Conservation (phyloP, 352 stramenopile species). For the Phytophthora uliginosa region DNA sequence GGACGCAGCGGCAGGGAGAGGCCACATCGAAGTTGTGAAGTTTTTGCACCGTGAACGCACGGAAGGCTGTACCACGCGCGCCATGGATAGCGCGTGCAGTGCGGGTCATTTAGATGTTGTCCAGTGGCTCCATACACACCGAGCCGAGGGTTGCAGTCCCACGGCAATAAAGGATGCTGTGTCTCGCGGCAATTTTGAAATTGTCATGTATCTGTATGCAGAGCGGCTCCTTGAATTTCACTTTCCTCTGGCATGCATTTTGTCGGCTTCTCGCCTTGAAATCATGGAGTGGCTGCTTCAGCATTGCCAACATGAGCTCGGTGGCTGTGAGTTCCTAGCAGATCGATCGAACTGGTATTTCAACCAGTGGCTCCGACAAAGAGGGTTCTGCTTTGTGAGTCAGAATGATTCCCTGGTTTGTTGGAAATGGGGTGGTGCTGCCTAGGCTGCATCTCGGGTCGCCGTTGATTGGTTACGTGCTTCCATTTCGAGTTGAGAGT, state of each 20-base stretch:
- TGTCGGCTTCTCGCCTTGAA: slow-evolving; percentile 14
- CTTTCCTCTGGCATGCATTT: slow-evolving; percentile 10
- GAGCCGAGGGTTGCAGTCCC: slow-evolving; percentile 17
- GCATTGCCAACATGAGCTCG: slow-evolving; percentile 12
- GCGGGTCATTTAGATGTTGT: slow-evolving; percentile 18
- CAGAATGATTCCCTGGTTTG: slow-evolving; percentile 18
- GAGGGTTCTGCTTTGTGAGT: slow-evolving; percentile 19
- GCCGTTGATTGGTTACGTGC: no score
- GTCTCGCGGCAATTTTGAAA: slow-evolving; percentile 19
- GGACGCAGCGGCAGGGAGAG: slow-evolving; percentile 14
- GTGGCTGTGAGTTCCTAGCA: slow-evolving; percentile 16
- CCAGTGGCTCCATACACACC: slow-evolving; percentile 17
- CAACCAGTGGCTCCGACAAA: slow-evolving; percentile 19
- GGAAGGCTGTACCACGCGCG: slow-evolving; percentile 20
- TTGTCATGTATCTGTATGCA: slow-evolving; percentile 21
- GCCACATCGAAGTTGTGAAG: slow-evolving; percentile 16
- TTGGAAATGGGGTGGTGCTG: slow-evolving; percentile 9
- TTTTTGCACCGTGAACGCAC: slow-evolving; percentile 20
- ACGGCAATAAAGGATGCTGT: slow-evolving; percentile 18
- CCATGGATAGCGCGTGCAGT: slow-evolving; percentile 19
- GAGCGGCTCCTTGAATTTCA: slow-evolving; percentile 7
- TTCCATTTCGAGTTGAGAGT: no score
- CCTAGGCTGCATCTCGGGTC: neutral
- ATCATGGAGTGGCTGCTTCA: slow-evolving; percentile 25
- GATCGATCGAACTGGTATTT: slow-evolving; percentile 25